A percentile compares a stretch with the other conserved stretches of the same genome.
phyloP scores from a whole-genome alignment of 495 filamentous ascomycete genomes.

The Podospora bellae-mahoneyi region DNA sequence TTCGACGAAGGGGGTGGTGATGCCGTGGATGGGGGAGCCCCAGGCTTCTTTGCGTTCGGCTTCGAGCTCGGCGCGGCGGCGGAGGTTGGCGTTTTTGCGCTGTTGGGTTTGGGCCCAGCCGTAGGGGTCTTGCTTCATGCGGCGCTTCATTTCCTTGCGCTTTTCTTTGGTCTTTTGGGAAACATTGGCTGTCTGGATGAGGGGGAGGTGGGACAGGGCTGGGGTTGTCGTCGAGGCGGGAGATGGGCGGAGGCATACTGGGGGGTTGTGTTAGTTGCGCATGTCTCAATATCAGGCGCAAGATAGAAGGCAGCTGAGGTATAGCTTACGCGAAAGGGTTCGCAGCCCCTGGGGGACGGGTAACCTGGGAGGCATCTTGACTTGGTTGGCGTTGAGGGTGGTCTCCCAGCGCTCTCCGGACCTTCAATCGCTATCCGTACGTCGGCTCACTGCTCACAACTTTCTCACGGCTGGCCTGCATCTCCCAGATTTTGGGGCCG shows the following conservation, averaged over 20 bases:
- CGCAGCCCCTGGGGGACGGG: constrained; percentile 59
- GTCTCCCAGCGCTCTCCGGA: constrained; percentile 21
- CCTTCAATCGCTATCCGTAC: constrained; percentile 17
- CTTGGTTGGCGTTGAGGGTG: constrained; percentile 13
- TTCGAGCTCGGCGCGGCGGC: constrained; percentile 64
- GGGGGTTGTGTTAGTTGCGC: constrained; percentile 7
- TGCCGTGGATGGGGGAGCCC: constrained; percentile 76
- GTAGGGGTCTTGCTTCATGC: constrained; percentile 61
- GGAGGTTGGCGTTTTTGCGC: constrained; percentile 74
- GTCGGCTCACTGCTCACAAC: constrained; percentile 23
- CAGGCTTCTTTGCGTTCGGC: constrained; percentile 55
- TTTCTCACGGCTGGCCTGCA: constrained; percentile 21
- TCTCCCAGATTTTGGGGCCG: constrained; percentile 32
- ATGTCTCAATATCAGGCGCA: constrained; percentile 1
- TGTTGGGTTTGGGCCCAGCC: constrained; percentile 68
- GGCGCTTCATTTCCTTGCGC: constrained; percentile 44
- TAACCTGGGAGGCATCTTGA: constrained; percentile 73
- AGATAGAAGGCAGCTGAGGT: constrained; percentile 11
- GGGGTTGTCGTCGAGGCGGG: constrained; percentile 29
- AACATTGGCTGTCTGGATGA: constrained; percentile 51
- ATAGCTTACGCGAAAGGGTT: constrained; percentile 56
- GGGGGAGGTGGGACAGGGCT: constrained; percentile 38
- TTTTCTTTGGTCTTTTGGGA: constrained; percentile 16
- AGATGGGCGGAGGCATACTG: constrained; percentile 51
- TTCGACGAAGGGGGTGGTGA: constrained; percentile 75